These are phyloP conservation scores for Posidonia australis DNA, from an alignment of 106 monocot species.

Conservation along the genomic window DNA sequence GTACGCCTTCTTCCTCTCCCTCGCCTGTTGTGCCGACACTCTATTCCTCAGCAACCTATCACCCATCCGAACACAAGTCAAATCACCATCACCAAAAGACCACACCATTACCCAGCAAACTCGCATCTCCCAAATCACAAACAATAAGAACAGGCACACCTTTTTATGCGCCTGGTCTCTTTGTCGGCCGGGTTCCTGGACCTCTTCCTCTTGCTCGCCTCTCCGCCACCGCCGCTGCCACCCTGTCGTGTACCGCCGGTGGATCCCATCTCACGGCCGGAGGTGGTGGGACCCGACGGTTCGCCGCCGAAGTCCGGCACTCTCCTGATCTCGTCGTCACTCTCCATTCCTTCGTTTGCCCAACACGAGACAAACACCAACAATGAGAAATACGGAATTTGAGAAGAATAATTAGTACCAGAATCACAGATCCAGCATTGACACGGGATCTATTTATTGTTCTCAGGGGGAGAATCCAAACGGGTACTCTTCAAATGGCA, in stretches of 20 bases:
- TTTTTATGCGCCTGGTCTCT: constrained; percentile 81
- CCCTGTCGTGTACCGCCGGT: constrained; percentile 14
- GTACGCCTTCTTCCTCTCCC: constrained; percentile 93
- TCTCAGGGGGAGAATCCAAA: no score
- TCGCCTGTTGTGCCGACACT: constrained; percentile 79
- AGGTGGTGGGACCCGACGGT: constrained; percentile 29
- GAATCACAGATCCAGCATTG: no score
- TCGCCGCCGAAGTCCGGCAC: constrained; percentile 62
- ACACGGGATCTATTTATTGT: no score
- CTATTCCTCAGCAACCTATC: constrained; percentile 75
- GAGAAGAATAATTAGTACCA: no score
- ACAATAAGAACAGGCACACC: constrained; percentile 26
- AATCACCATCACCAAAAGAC: not conserved
- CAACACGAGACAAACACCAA: not conserved
- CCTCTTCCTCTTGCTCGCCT: constrained; percentile 47
- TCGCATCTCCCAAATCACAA: not conserved
- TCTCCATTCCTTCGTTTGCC: constrained; percentile 37
- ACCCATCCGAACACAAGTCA: not conserved
- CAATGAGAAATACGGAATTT: no score
- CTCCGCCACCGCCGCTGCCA: constrained; percentile 13
- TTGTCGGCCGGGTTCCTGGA: constrained; percentile 65
- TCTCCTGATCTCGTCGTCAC: constrained; percentile 68
- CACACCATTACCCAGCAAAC: not conserved
- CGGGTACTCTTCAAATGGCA: no score
- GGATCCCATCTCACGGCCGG: constrained; percentile 30